Evolutionary conservation across 768 basidiomycete genomes (phyloP).

Genomic region (Leucocoprinus sp.): DNA sequence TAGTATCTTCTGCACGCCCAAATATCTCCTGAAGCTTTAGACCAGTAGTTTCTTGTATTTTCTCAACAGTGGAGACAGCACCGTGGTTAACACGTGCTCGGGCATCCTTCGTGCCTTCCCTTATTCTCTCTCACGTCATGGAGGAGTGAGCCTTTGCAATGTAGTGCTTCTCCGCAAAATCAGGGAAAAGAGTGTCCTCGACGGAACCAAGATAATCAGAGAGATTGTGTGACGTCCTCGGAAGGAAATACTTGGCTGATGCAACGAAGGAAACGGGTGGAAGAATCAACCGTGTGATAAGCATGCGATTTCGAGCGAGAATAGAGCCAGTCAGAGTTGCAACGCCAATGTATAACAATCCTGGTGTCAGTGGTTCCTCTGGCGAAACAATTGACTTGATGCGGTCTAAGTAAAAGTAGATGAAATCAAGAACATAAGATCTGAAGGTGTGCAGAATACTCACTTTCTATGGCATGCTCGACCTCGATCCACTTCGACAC

Average conservation of each 20-base stretch:
- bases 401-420: slow-evolving; percentile 52
- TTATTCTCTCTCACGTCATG: slow-evolving; percentile 52
- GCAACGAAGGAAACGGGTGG: slow-evolving; percentile 68
- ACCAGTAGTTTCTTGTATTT: slow-evolving; percentile 63
- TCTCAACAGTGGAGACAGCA: slow-evolving; percentile 39
- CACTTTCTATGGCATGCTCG: slow-evolving; percentile 82
- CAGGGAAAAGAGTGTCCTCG: slow-evolving; percentile 66
- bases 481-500: slow-evolving; percentile 80
- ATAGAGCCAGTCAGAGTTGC: slow-evolving; percentile 86
- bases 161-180: slow-evolving; percentile 58
- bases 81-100: slow-evolving; percentile 35
- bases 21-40: slow-evolving; percentile 59
- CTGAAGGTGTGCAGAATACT: slow-evolving; percentile 17
- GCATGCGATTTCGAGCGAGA: slow-evolving; percentile 65
- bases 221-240: slow-evolving; percentile 69
- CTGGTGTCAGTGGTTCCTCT: slow-evolving; percentile 79
- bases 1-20: slow-evolving; percentile 28
- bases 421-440: too few species aligned
- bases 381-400: slow-evolving; percentile 76
- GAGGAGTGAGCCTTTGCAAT: slow-evolving; percentile 50
- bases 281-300: slow-evolving; percentile 61
- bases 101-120: slow-evolving; percentile 41
- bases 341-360: slow-evolving; percentile 84
- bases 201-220: slow-evolving; percentile 54
- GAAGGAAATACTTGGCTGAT: slow-evolving; percentile 80